Conservation (phyloP, 257 asterid genomes). For the Nicotiana sylvestris region DNA sequence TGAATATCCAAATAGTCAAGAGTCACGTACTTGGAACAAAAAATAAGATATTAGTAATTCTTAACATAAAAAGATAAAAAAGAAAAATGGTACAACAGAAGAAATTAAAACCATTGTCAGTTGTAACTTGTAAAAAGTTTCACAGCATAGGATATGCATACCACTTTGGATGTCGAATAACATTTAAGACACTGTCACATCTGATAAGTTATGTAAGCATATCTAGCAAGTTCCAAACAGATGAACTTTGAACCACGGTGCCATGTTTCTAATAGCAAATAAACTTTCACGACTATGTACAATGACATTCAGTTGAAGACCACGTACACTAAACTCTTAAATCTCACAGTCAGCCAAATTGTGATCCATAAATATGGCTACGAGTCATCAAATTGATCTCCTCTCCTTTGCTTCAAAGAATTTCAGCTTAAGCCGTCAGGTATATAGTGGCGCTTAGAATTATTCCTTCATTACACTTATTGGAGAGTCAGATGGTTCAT, state of each 20-base stretch:
- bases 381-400: neutral
- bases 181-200: neutral
- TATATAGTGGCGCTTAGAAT: neutral
- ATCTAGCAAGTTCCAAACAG: neutral
- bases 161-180: neutral
- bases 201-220: neutral
- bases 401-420: neutral
- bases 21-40: neutral
- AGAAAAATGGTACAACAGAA: neutral
- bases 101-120: neutral
- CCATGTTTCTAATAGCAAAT: neutral
- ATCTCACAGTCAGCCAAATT: neutral
- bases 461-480: neutral
- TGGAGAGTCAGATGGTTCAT: neutral
- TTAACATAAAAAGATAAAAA: neutral
- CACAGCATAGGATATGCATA: neutral
- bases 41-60: neutral
- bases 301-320: neutral
- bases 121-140: neutral
- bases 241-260: neutral
- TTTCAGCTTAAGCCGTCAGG: neutral
- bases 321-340: neutral
- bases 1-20: constrained; percentile 15
- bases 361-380: neutral
- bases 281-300: neutral